A percentile compares a stretch with the other conserved stretches of the same genome.
These are phyloP conservation scores for Plasmodium falciparum DNA, from an alignment of 169 alveolate species.

Conservation along the genomic window DNA sequence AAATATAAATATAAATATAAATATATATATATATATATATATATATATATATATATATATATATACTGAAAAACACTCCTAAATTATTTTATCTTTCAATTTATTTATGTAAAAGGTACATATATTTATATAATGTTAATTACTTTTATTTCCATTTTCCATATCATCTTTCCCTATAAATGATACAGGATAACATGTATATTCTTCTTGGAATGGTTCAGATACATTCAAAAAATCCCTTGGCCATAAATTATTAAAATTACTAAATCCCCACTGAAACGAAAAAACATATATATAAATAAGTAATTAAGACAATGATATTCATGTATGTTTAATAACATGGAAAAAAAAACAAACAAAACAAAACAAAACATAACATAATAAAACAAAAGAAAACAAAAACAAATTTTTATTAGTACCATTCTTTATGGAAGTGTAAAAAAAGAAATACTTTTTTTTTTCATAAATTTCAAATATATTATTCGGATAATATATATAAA, in stretches of 20 bases:
- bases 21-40: neutral
- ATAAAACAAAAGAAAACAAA: neutral
- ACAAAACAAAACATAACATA: neutral
- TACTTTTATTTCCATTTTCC: slow-evolving; percentile 90
- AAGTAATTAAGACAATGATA: too few species aligned
- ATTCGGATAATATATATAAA: too few species aligned
- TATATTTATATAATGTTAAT: neutral
- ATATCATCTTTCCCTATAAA: slow-evolving; percentile 89
- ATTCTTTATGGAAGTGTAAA: slow-evolving; percentile 10
- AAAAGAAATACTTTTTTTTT: neutral
- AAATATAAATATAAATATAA: neutral
- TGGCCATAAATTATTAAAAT: slow-evolving; percentile 54
- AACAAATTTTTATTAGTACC: slow-evolving; percentile 24
- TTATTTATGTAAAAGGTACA: neutral
- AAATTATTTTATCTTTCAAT: too few species aligned
- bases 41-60: neutral
- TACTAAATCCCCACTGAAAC: slow-evolving; percentile 72
- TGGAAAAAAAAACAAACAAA: neutral
- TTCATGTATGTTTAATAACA: too few species aligned
- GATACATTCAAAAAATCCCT: slow-evolving; percentile 59
- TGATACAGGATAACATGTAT: slow-evolving; percentile 90
- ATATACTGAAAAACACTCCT: neutral
- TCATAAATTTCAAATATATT: too few species aligned
- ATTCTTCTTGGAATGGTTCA: slow-evolving; percentile 80
- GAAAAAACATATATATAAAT: too few species aligned